Percentiles rank a stretch among this genome's conserved stretches.
Conservation (phyloP, 495 filamentous ascomycete genomes). For the Monascus purpureus region DNA sequence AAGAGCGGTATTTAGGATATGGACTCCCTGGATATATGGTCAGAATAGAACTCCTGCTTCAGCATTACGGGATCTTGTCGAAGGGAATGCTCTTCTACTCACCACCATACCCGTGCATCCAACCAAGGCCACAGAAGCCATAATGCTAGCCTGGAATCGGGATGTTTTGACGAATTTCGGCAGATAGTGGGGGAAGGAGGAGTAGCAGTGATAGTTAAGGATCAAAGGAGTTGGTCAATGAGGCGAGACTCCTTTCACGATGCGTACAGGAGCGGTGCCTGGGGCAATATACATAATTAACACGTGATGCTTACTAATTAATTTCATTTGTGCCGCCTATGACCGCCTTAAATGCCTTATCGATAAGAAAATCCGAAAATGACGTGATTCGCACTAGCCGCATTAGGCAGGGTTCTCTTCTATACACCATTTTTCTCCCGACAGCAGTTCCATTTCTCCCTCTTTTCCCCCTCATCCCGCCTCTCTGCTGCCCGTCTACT, state of each 20-base stretch:
- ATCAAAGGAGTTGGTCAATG: too few relatives aligned
- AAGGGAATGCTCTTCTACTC: too few relatives aligned
- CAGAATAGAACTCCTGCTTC: too few relatives aligned
- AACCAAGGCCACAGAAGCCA: constrained; percentile 31
- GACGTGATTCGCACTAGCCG: constrained; percentile 17
- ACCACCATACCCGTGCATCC: constrained; percentile 38
- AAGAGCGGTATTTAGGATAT: constrained; percentile 34
- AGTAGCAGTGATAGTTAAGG: too few relatives aligned
- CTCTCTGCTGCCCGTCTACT: constrained; percentile 3
- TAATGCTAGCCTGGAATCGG: constrained; percentile 12
- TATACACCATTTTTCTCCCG: constrained; percentile 13
- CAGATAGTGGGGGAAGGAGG: constrained; percentile 1
- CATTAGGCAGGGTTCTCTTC: constrained; percentile 18
- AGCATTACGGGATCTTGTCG: too few relatives aligned
- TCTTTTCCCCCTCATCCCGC: constrained; percentile 12
- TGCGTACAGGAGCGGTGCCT: too few relatives aligned
- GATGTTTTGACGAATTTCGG: constrained; percentile 2
- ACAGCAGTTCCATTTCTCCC: constrained; percentile 7
- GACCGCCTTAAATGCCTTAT: constrained; percentile 6
- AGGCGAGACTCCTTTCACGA: too few relatives aligned
- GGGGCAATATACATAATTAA: constrained; percentile 5
- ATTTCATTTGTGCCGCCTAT: constrained; percentile 5
- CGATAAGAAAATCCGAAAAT: constrained; percentile 1
- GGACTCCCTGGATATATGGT: constrained; percentile 21
- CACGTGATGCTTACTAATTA: constrained; percentile 7